Evolutionary conservation across 495 filamentous ascomycete species (phyloP), one percentile per base, ranked within the genome.

Genomic region (Podospora pseudocomata): DNA sequence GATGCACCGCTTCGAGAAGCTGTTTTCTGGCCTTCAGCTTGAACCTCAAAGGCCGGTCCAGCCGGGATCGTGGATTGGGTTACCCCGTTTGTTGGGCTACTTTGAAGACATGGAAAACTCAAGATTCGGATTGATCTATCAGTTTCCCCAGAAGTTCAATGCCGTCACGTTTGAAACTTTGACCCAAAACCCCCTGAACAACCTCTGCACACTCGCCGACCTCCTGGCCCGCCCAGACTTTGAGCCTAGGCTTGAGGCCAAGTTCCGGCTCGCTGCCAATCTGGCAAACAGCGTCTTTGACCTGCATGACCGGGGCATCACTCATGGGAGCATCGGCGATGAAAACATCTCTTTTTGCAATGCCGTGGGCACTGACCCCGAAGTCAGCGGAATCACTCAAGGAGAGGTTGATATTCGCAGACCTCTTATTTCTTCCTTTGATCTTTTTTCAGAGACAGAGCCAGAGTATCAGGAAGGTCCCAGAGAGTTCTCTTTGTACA

Each of bases 201-300:
- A 81, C 70, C 76, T 86, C 20, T 83, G 81, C 66, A 78, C 83
- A 0, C 72, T 85, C 15, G 77, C 78, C 49, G 80, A 84, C 64
- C 77, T 86, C 20, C 78, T 85, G 0, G 79, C 76, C 20, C 80
- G 82, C 15, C 87, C 87, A 4, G 79, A 85, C 60, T 86, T 87
- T 23, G 85, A 86, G 65, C 84, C 85, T 2, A 82, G 80, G 67
- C 73, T 87, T 4, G 94, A 97, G 75, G 91, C 91, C 65, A 90
- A 93, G 60, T 96, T 94, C 74, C 87, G 91, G 16, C 82, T 97
- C 49, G 93, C 92, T 0, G 87, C 92, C 63, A 92, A 93, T 70
- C 83, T 97, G 9, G 84, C 87, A 39, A 90, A 89, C 75, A 90
- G 90, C 18, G 83, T 94, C 59, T 86, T 92, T 58, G 89, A 92